Evolutionary conservation across 208 protist species (phyloP).

Genomic region (Acanthamoeba triangularis): DNA sequence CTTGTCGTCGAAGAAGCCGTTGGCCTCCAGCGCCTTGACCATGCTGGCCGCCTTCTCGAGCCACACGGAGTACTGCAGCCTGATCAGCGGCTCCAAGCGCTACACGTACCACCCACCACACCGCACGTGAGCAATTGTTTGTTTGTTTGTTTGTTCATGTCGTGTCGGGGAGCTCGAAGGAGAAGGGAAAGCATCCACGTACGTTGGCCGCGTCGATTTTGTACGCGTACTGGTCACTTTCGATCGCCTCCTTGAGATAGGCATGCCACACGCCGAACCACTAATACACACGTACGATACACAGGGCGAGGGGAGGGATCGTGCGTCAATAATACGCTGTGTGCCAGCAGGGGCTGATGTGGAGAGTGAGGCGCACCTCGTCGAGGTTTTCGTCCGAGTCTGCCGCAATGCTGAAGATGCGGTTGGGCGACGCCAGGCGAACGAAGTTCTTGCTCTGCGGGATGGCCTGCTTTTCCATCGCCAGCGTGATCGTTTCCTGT

Average conservation of each 20-base stretch:
- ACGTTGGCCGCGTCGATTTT: constrained; percentile 18
- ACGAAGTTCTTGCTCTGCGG: constrained; percentile 19
- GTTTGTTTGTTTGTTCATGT: no score
- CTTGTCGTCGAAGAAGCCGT: constrained; percentile 60
- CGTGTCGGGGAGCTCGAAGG: background rate
- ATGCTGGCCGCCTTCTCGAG: constrained; percentile 28
- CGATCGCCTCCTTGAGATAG: background rate
- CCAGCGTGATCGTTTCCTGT: background rate
- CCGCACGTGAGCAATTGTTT: no score
- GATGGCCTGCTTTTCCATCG: constrained; percentile 39
- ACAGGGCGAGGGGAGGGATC: no score
- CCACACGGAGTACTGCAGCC: constrained; percentile 11
- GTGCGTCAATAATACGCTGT: background rate
- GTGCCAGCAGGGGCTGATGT: background rate
- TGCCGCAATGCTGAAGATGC: background rate
- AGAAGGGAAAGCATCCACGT: background rate
- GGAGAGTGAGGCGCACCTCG: background rate
- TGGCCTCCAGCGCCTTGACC: constrained; percentile 4
- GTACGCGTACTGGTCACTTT: background rate
- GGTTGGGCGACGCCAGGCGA: background rate
- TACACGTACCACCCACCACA: background rate
- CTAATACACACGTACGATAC: background rate
- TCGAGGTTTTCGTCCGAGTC: background rate
- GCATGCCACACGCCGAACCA: constrained; percentile 2
- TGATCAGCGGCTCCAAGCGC: constrained; percentile 36